Evolutionary conservation across 2,329 filamentous ascomycete genomes (phyloP).

Genomic region (Hansfordia pulvinata): DNA sequence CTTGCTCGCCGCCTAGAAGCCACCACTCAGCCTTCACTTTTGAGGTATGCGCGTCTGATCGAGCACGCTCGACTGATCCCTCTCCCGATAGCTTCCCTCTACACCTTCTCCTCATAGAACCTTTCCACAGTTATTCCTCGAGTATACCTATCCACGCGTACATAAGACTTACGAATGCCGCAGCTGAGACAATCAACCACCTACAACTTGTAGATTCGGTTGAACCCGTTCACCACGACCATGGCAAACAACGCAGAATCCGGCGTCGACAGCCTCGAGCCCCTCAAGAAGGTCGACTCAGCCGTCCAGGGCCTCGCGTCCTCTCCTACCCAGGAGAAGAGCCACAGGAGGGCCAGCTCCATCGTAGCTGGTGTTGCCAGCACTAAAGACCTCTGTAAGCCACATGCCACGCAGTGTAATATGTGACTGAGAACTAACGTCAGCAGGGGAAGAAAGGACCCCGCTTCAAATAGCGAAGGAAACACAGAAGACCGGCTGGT

Average conservation of each 20-base stretch:
- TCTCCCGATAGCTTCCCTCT: too few relatives aligned
- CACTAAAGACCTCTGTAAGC: conserved; percentile 74
- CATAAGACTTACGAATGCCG: too few relatives aligned
- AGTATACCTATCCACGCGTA: too few relatives aligned
- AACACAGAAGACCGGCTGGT: conserved; percentile 84
- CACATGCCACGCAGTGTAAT: conserved; percentile 3
- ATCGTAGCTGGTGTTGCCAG: conserved; percentile 62
- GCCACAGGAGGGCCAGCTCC: conserved; percentile 59
- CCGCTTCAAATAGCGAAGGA: conserved; percentile 64
- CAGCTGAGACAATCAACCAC: too few relatives aligned
- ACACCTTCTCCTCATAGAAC: too few relatives aligned
- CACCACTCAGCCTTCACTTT: too few relatives aligned
- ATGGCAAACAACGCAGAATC: conserved; percentile 95
- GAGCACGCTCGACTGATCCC: too few relatives aligned
- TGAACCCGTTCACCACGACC: too few relatives aligned
- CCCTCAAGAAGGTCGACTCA: conserved; percentile 1
- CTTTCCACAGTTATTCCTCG: too few relatives aligned
- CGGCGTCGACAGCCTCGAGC: conserved; percentile 59
- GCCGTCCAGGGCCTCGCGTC: conserved; percentile 25
- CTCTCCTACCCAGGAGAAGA: conserved; percentile 53
- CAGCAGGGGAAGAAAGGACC: conserved; percentile 57
- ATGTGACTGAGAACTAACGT: conserved; percentile 3
- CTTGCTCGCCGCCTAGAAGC: too few relatives aligned
- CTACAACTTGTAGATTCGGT: too few relatives aligned
- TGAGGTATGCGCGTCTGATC: too few relatives aligned